phyloP scores from a whole-genome alignment of 495 filamentous ascomycete species.

The Pseudoneurospora amorphoporcata region DNA sequence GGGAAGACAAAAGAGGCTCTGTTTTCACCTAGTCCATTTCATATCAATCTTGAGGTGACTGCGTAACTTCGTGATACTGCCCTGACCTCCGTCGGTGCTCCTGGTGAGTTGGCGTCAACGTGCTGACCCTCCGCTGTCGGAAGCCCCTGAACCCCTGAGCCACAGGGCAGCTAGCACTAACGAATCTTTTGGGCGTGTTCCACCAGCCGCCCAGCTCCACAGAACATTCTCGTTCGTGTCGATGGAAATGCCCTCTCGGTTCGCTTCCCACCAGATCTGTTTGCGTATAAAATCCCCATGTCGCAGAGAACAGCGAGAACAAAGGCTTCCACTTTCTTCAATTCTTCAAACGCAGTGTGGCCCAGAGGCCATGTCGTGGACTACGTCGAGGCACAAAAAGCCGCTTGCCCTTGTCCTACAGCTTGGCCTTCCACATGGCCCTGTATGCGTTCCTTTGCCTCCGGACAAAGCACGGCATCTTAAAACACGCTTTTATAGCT shows the following conservation, averaged over 20 bases:
- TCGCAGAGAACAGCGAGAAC: neutral
- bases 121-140: neutral
- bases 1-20: neutral
- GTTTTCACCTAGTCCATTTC: neutral
- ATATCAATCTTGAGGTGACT: neutral
- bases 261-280: neutral
- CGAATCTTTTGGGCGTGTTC: neutral
- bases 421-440: neutral
- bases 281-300: neutral
- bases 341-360: neutral
- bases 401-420: neutral
- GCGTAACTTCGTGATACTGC: neutral
- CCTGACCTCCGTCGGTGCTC: neutral
- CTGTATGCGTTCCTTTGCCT: neutral
- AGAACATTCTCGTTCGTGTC: neutral
- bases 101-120: no score
- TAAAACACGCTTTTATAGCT: neutral
- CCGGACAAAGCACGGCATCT: neutral
- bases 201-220: neutral
- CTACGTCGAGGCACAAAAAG: neutral
- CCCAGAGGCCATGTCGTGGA: neutral
- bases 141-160: neutral
- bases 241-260: neutral
- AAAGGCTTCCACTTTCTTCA: neutral
- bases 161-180: neutral